Base-by-base conservation (phyloP, 2,329 filamentous ascomycete species). In the Diaporthe vaccinii region DNA sequence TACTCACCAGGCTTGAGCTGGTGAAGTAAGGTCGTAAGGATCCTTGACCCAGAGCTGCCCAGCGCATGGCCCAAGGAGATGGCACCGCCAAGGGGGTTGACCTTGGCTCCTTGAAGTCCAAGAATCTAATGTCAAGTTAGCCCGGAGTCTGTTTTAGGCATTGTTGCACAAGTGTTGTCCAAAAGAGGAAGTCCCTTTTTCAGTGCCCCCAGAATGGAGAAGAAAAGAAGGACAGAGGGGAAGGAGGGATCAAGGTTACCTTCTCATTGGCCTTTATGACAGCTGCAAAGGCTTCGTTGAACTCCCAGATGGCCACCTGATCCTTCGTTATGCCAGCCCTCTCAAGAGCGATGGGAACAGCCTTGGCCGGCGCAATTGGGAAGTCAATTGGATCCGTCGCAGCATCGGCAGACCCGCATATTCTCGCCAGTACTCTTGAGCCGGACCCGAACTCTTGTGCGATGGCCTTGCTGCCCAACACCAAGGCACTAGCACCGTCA, bases 221-320 rank as follows among this genome's bases (percentile, higher is more conserved):
- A 8, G 4, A 7, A 31, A 36, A 2, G n/a, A 17, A 28, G 55
- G 1, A 14, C 25, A 20, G 9, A 22, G 5, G 25, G 15, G 22
- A 28, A 39, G 14, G 28, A 62, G 67, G 39, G 72, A 34, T 28
- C 25, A n/a, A 51, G 73, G 79, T 77, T 81, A 93, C 93, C 91
- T 98, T 96, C 81, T 95, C 93, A 82, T 98, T 98, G 57, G 96
- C 96, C 83, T 97, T 95, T 84, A 98, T 97, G 41, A 98, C 96
- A 6, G 94, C 95, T 39, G 97, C 96, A 82, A 99, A 99, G 0
- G 97, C 97, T 86, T 99, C 97, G 84, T 99, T 99, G 85, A 99
- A 98, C 84, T 98, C 97, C 96, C 97, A 98, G 31, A 98, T 87
- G 7, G 96, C 93, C 61, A 99, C 95, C 84, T 98, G 94, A 62